Evolutionary conservation across 176 grass and related monocot species (phyloP).

Genomic region (Thalia dealbata): DNA sequence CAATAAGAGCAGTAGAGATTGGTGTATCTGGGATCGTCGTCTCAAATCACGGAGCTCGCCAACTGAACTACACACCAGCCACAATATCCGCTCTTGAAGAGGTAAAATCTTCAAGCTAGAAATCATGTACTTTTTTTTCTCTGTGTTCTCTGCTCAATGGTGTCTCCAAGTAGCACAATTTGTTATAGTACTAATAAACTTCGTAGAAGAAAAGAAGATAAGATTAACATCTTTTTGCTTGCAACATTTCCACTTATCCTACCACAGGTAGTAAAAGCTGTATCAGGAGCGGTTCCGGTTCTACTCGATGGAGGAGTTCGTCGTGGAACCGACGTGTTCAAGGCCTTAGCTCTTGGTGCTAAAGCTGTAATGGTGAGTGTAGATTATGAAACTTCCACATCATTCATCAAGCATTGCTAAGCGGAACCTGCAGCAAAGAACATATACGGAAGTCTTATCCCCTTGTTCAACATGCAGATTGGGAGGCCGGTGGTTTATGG

Average conservation of each 20-base stretch:
- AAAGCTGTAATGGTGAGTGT: conserved; percentile 47
- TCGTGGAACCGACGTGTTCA: conserved; percentile 68
- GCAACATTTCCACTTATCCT: too few species aligned
- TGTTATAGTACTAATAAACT: too few species aligned
- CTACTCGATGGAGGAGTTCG: conserved; percentile 76
- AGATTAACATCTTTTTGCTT: too few species aligned
- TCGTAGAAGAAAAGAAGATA: too few species aligned
- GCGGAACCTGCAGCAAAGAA: too few species aligned
- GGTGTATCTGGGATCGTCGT: conserved; percentile 61
- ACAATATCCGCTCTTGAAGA: conserved; percentile 71
- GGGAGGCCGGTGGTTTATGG: conserved; percentile 64
- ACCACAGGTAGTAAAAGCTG: conserved; percentile 59
- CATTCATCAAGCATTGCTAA: too few species aligned
- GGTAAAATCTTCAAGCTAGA: conserved; percentile 20
- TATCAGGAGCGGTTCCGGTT: conserved; percentile 54
- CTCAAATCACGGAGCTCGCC: conserved; percentile 77
- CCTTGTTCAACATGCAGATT: conserved; percentile 23
- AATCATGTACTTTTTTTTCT: not conserved
- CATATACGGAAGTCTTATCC: not conserved
- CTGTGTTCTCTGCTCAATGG: not conserved
- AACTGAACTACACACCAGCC: conserved; percentile 66
- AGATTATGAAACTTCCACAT: not conserved
- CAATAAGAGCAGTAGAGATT: conserved; percentile 49
- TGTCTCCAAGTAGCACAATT: too few species aligned
- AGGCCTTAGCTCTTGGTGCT: conserved; percentile 78